Conservation (phyloP, 345 rosid genomes). For the Boechera retrofracta region DNA sequence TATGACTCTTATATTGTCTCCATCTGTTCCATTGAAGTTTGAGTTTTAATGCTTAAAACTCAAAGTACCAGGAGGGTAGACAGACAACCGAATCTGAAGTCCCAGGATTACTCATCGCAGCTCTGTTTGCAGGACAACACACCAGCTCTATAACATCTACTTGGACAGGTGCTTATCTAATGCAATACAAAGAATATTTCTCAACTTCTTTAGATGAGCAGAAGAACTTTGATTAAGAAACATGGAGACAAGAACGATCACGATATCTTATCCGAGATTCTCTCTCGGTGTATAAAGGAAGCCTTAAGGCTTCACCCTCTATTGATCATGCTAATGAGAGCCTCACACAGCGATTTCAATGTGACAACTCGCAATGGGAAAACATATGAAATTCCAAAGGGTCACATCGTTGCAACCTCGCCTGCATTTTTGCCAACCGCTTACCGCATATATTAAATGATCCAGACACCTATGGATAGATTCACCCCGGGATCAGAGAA, state of each 20-base stretch:
- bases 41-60: background rate
- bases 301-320: too few relatives aligned
- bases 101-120: background rate
- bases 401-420: too few relatives aligned
- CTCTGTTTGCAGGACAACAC: background rate
- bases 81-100: background rate
- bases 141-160: background rate
- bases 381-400: too few relatives aligned
- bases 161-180: background rate
- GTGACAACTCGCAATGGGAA: too few relatives aligned
- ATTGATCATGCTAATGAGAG: too few relatives aligned
- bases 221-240: background rate
- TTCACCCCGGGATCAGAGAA: too few relatives aligned
- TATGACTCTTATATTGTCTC: too few relatives aligned
- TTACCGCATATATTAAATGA: background rate
- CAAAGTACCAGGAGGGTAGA: background rate
- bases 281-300: too few relatives aligned
- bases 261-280: background rate
- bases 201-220: background rate
- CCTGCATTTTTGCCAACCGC: fast-evolving
- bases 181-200: background rate
- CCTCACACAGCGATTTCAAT: too few relatives aligned
- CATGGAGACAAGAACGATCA: background rate
- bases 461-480: too few relatives aligned
- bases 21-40: too few relatives aligned